phyloP scores from a whole-genome alignment of 1,139 yeast species.

The Waltiozyma solani region DNA sequence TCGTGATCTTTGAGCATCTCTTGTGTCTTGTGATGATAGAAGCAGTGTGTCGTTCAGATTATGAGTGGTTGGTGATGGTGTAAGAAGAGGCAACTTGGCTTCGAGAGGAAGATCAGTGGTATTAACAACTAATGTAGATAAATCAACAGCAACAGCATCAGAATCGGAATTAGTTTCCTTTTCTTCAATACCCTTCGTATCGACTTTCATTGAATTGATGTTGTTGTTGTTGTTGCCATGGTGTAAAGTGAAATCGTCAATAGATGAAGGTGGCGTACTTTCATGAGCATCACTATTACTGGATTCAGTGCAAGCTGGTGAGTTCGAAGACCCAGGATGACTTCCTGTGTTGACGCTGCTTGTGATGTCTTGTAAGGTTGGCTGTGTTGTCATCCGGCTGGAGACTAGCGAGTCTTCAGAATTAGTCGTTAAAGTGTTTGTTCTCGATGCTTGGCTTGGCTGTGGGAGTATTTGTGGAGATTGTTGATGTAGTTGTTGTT shows the following conservation, averaged over 20 bases:
- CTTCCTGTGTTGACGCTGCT: constrained; percentile 2
- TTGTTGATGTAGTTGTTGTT: not conserved
- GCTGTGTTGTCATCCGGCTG: not conserved
- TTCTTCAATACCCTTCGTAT: too few relatives aligned
- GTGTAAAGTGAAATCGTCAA: constrained; percentile 14
- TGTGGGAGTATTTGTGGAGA: not conserved
- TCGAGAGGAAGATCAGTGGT: too few relatives aligned
- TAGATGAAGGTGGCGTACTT: constrained; percentile 20
- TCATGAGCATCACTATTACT: constrained; percentile 17
- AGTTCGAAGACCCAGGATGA: constrained; percentile 17
- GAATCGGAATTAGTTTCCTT: too few relatives aligned
- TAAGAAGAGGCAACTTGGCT: too few relatives aligned
- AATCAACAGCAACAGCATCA: too few relatives aligned
- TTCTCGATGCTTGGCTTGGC: not conserved
- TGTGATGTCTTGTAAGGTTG: constrained; percentile 1
- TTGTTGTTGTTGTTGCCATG: not conserved
- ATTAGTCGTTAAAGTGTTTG: not conserved
- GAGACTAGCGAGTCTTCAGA: constrained; percentile 1
- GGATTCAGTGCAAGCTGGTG: constrained; percentile 15
- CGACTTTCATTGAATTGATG: too few relatives aligned
- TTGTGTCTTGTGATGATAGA: too few relatives aligned
- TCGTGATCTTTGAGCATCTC: too few relatives aligned
- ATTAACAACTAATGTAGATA: too few relatives aligned
- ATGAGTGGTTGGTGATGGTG: too few relatives aligned
- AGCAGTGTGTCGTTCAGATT: too few relatives aligned